A percentile compares a stretch with the other conserved stretches of the same genome.
Evolutionary conservation across 2,329 filamentous ascomycete species (phyloP).

Genomic region (Cyphellophora europaea): DNA sequence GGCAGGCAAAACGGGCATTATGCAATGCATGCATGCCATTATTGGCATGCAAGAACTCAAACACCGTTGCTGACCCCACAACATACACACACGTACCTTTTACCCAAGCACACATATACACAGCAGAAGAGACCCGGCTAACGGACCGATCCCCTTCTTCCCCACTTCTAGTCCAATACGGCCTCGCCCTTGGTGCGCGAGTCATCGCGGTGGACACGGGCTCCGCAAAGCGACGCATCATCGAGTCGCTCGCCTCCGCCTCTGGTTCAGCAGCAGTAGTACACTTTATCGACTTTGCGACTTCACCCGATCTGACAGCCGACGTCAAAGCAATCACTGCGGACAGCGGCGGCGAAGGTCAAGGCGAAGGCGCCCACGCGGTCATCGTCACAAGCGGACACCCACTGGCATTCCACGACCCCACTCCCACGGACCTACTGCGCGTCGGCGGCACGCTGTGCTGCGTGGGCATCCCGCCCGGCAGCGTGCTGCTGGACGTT

Average conservation of each 20-base stretch:
- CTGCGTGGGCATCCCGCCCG: slow-evolving; percentile 35
- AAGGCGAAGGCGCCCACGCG: slow-evolving; percentile 24
- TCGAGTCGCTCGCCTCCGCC: slow-evolving; percentile 28
- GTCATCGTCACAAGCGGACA: slow-evolving; percentile 34
- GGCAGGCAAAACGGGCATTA: no score
- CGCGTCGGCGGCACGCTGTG: slow-evolving; percentile 33
- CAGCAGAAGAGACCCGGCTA: no score
- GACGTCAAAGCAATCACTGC: slow-evolving; percentile 29
- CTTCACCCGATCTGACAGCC: slow-evolving; percentile 22
- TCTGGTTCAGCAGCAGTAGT: no score
- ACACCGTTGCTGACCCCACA: no score
- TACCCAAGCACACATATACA: no score
- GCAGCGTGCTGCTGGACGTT: slow-evolving; percentile 29
- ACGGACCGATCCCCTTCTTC: no score
- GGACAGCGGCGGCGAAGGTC: no score
- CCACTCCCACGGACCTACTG: slow-evolving; percentile 22
- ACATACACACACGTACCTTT: no score
- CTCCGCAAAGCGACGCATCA: slow-evolving; percentile 27
- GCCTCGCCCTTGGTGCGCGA: slow-evolving; percentile 29
- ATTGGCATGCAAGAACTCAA: no score
- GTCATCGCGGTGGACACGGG: slow-evolving; percentile 35
- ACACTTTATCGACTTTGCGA: slow-evolving; percentile 33
- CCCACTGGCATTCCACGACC: slow-evolving; percentile 27
- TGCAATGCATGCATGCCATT: no score
- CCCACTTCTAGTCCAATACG: slow-evolving; percentile 42